These are phyloP conservation scores for Inosperma sp. DNA, from an alignment of 768 basidiomycete species.

Conservation along the genomic window DNA sequence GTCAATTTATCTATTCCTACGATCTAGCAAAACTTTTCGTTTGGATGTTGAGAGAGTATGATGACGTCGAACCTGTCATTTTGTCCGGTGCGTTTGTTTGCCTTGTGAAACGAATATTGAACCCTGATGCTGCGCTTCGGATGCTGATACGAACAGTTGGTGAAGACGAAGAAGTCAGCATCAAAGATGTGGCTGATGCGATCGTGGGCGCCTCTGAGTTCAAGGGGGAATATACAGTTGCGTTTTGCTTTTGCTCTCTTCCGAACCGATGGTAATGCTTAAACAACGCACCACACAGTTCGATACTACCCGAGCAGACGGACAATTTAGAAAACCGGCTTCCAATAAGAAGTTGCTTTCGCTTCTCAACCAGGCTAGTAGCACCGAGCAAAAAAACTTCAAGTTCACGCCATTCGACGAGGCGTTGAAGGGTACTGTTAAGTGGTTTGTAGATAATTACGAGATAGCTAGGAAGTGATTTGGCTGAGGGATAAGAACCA, in stretches of 20 bases:
- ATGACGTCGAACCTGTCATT: conserved; percentile 90
- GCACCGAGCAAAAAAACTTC: conserved; percentile 36
- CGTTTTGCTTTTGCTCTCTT: conserved; percentile 6
- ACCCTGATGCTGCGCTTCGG: not conserved
- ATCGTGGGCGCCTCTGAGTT: conserved; percentile 83
- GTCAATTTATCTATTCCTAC: conserved; percentile 97
- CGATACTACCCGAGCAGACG: conserved; percentile 80
- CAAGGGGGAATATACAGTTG: conserved; percentile 69
- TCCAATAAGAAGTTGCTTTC: conserved; percentile 82
- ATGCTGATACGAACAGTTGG: conserved; percentile 51
- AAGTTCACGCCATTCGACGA: conserved; percentile 88
- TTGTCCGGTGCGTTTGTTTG: conserved; percentile 58
- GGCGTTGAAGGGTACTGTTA: conserved; percentile 72
- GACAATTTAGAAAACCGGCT: conserved; percentile 95
- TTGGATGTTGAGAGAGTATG: conserved; percentile 87
- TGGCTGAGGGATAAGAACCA: not conserved
- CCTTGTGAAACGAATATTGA: not conserved
- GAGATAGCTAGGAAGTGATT: conserved; percentile 62
- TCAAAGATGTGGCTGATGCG: conserved; percentile 86
- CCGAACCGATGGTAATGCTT: not conserved
- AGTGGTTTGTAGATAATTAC: conserved; percentile 87
- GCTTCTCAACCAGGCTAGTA: conserved; percentile 57
- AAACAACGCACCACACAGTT: conserved; percentile 46
- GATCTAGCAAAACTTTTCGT: conserved; percentile 95
- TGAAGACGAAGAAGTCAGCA: conserved; percentile 91